Conservation (phyloP, 306 rosid genomes). For the Mimosa bimucronata region DNA sequence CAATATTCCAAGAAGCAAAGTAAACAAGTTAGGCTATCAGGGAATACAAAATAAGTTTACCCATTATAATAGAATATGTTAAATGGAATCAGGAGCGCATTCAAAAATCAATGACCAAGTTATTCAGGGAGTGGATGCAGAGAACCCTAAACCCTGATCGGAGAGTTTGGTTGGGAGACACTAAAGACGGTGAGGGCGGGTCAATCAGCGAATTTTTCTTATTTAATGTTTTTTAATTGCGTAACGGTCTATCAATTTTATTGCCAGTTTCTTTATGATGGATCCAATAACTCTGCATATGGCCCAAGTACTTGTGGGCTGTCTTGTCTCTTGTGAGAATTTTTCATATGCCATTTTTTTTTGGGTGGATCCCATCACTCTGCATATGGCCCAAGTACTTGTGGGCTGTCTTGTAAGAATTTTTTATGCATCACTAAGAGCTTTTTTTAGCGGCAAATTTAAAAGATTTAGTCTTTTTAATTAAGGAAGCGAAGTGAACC, state of each 20-base stretch:
- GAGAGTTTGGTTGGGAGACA: background rate
- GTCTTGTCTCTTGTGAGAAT: too few relatives aligned
- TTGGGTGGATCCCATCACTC: background rate
- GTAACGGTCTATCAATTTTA: too few relatives aligned
- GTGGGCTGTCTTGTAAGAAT: too few relatives aligned
- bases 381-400: background rate
- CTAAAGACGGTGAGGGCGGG: background rate
- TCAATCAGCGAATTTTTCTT: background rate
- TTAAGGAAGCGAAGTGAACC: too few relatives aligned
- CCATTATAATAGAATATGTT: constrained; percentile 10
- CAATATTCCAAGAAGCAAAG: background rate
- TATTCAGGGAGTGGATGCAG: background rate
- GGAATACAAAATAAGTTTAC: constrained; percentile 11
- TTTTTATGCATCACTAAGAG: background rate
- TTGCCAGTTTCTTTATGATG: too few relatives aligned
- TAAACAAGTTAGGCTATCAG: background rate
- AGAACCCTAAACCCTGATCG: constrained; percentile 36
- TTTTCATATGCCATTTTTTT: too few relatives aligned
- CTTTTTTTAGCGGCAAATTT: background rate
- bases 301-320: too few relatives aligned
- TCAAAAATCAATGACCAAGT: constrained; percentile 10
- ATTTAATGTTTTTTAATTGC: background rate
- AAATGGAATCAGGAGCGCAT: background rate
- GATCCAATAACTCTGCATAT: too few relatives aligned
- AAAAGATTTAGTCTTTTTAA: too few relatives aligned